These are phyloP conservation scores for Leccinum truebloodii DNA, from an alignment of 768 basidiomycete species.

Conservation along the genomic window DNA sequence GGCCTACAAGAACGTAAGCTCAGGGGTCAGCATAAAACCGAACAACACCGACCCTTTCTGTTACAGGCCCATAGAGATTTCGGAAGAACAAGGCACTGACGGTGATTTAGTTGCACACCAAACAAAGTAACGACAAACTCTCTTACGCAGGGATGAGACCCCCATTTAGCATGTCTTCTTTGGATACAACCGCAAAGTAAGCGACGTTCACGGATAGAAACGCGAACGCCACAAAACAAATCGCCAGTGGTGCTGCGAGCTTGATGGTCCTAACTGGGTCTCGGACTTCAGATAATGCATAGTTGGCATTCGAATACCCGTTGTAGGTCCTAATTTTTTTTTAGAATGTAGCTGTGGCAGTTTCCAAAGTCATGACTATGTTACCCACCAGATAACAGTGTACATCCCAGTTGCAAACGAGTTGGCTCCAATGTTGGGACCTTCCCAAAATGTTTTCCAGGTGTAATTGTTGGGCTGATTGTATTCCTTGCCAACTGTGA, in stretches of 20 bases:
- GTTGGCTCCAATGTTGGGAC: constrained; percentile 53
- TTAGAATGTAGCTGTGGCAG: not conserved
- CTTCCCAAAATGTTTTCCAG: constrained; percentile 66
- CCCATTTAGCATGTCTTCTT: constrained; percentile 64
- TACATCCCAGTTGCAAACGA: constrained; percentile 66
- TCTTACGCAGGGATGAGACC: constrained; percentile 68
- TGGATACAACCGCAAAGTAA: constrained; percentile 74
- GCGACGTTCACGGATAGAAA: constrained; percentile 71
- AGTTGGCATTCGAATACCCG: constrained; percentile 76
- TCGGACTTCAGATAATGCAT: constrained; percentile 67
- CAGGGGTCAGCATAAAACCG: not conserved
- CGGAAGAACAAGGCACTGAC: constrained; percentile 70
- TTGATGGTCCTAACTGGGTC: constrained; percentile 74
- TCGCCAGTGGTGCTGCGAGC: constrained; percentile 65
- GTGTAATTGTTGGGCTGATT: constrained; percentile 56
- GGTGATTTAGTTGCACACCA: not conserved
- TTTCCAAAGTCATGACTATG: not conserved
- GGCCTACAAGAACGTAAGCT: constrained; percentile 37
- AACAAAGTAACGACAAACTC: not conserved
- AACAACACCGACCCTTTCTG: constrained; percentile 50
- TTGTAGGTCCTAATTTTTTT: constrained; percentile 55
- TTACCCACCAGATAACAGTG: constrained; percentile 64
- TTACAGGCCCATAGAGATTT: constrained; percentile 63
- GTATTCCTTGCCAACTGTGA: constrained; percentile 50
- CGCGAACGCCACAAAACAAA: constrained; percentile 55